phyloP scores from a whole-genome alignment of 441 rosid species.

The Pelargonium cotyledonis region DNA sequence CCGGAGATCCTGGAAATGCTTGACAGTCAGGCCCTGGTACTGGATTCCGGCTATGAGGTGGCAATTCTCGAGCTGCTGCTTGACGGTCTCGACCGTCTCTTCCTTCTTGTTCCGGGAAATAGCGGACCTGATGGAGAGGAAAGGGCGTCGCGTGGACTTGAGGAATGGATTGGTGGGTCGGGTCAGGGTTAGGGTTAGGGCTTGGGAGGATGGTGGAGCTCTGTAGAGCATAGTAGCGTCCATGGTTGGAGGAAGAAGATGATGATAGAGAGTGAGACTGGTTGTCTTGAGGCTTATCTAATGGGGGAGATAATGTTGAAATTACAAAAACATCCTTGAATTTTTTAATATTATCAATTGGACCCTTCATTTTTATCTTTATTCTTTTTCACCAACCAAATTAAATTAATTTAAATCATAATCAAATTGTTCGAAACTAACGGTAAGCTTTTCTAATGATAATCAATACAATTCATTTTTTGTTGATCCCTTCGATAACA shows the following conservation, averaged over 20 bases:
- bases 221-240: conserved; percentile 51
- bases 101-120: conserved; percentile 66
- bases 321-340: background rate
- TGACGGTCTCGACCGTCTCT: conserved; percentile 60
- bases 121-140: conserved; percentile 46
- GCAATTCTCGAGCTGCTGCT: conserved; percentile 57
- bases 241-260: conserved; percentile 28
- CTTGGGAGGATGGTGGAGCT: conserved; percentile 23
- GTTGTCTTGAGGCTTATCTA: background rate
- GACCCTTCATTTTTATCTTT: background rate
- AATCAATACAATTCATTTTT: too few relatives aligned
- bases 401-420: too few relatives aligned
- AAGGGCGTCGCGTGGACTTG: background rate
- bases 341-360: too few relatives aligned
- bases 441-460: too few relatives aligned
- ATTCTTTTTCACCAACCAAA: too few relatives aligned
- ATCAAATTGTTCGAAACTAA: too few relatives aligned
- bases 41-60: conserved; percentile 69
- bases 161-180: conserved; percentile 24
- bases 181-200: conserved; percentile 19
- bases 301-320: background rate
- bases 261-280: background rate
- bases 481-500: too few relatives aligned
- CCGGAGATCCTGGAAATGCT: conserved; percentile 76
- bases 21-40: conserved; percentile 72